Percentiles rank a stretch among this genome's conserved stretches.
These are phyloP conservation scores for Metschnikowia continentalis DNA, from an alignment of 805 yeast genomes.

Conservation along the genomic window DNA sequence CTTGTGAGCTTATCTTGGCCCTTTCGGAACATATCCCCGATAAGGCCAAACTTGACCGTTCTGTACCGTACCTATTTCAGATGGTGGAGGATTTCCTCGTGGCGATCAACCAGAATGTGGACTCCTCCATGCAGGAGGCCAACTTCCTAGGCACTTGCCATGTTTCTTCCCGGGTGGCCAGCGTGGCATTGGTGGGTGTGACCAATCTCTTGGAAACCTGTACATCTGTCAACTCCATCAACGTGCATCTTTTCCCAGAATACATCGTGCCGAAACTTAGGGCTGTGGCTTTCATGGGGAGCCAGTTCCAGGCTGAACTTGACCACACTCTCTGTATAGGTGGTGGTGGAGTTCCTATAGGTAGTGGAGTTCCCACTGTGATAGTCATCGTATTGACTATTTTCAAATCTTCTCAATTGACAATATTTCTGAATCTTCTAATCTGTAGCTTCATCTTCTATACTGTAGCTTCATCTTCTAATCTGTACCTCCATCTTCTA, in stretches of 20 bases:
- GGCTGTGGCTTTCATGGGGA: conserved; percentile 23
- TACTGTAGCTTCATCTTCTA: no score
- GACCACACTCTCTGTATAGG: conserved; percentile 3
- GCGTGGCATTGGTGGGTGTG: conserved; percentile 57
- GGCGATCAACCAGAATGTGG: background rate
- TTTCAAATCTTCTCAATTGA: no score
- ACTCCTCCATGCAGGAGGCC: background rate
- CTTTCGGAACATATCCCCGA: conserved; percentile 75
- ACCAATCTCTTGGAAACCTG: conserved; percentile 67
- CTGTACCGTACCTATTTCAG: conserved; percentile 74
- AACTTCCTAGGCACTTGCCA: conserved; percentile 4
- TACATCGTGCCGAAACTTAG: conserved; percentile 70
- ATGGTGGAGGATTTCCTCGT: conserved; percentile 56
- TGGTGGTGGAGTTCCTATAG: no score
- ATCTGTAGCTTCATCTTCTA: no score
- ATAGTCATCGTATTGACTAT: no score
- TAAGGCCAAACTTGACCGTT: conserved; percentile 79
- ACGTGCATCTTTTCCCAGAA: conserved; percentile 74
- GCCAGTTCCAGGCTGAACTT: conserved; percentile 22
- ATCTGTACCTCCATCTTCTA: no score
- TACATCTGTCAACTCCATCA: conserved; percentile 64
- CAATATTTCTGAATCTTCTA: no score
- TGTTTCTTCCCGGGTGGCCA: conserved; percentile 57
- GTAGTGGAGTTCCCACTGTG: no score
- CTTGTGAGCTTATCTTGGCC: conserved; percentile 71